Base-by-base conservation (phyloP, 2,329 filamentous ascomycete species). In the Salinomyces thailandicus region DNA sequence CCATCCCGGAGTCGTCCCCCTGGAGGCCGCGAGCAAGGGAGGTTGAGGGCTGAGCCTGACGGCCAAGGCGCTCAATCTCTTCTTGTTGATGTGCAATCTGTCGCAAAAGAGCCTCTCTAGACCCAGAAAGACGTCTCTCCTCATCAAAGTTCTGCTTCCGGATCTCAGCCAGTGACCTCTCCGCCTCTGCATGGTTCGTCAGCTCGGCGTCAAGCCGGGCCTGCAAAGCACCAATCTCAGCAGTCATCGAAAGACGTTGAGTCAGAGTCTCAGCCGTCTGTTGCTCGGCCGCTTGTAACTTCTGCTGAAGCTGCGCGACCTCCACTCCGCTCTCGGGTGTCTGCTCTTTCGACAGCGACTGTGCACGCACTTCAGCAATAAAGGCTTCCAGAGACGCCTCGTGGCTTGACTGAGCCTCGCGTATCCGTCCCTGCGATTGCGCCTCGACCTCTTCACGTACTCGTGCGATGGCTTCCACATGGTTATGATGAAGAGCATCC, bases 101-200 rank as follows among this genome's bases (percentile, higher is more conserved):
- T 30, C 27, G 27, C 11, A 30, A 14, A 8, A 26, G 22, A 26
- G 22, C 22, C 9, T 44, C 41, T 15, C 39, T 37, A 5, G 36
- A 41, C n/a, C 50, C 48, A 2, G 31, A 29, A 15, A 43, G 33
- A 8, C 47, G 43, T 20, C 45, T 41, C 17, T 52, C 48, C 13
- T 42, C 39, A 11, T 43, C 41, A 12, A 40, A 19, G n/a, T 44
- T 35, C 29, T 48, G 14, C 45, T 35, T 37, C 50, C 38, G 22
- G 45, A 32, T 30, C 13, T 28, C 35, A 30, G 35, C 16, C 5
- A 36, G 22, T 14, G 35, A 22, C 17, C 35, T 22, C 18, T 36
- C 49, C 3, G 49, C 45, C 32, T 51, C 47, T 13, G 48, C 48
- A 34, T 45, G 52, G n/a, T 46, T 41, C 14, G 37, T 49, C 36